Evolutionary conservation across 768 basidiomycete species (phyloP).

Genomic region (Xerocomus brunneocitrinus): DNA sequence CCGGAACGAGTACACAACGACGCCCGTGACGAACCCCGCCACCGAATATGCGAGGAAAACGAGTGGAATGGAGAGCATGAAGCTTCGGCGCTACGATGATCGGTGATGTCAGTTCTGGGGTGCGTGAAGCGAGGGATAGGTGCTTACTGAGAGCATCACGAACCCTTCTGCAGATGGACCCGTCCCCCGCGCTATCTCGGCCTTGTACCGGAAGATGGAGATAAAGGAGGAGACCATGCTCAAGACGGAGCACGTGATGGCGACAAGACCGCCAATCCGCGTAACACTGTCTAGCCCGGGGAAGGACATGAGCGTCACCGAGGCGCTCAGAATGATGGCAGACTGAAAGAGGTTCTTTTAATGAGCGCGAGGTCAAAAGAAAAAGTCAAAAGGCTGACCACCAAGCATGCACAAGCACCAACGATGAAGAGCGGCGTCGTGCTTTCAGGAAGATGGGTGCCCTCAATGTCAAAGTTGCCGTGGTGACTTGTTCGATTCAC

Average conservation of each 20-base stretch:
- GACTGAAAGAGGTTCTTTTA: conserved; percentile 43
- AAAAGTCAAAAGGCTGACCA: conserved; percentile 40
- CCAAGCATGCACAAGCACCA: conserved; percentile 60
- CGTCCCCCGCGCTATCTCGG: conserved; percentile 53
- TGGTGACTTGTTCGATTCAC: conserved; percentile 44
- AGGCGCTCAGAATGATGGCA: conserved; percentile 74
- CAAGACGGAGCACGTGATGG: conserved; percentile 62
- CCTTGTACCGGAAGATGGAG: conserved; percentile 66
- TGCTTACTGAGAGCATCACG: conserved; percentile 44
- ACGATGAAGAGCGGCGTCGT: conserved; percentile 58
- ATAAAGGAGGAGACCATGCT: conserved; percentile 67
- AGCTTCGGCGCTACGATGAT: conserved; percentile 39
- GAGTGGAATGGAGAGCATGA: conserved; percentile 67
- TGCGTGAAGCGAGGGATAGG: conserved; percentile 1
- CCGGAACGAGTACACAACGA: conserved; percentile 62
- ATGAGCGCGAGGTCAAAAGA: conserved; percentile 1
- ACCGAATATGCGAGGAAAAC: conserved; percentile 72
- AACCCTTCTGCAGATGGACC: conserved; percentile 50
- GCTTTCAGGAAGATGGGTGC: conserved; percentile 40
- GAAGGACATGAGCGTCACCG: conserved; percentile 76
- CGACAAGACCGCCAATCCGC: conserved; percentile 61
- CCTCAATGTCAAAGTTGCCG: conserved; percentile 55
- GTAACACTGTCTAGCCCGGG: conserved; percentile 65
- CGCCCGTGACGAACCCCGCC: conserved; percentile 59
- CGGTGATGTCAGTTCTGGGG: conserved; percentile 1